These are phyloP conservation scores for Nakataea oryzae DNA, from an alignment of 2,329 filamentous ascomycete species.

Conservation along the genomic window DNA sequence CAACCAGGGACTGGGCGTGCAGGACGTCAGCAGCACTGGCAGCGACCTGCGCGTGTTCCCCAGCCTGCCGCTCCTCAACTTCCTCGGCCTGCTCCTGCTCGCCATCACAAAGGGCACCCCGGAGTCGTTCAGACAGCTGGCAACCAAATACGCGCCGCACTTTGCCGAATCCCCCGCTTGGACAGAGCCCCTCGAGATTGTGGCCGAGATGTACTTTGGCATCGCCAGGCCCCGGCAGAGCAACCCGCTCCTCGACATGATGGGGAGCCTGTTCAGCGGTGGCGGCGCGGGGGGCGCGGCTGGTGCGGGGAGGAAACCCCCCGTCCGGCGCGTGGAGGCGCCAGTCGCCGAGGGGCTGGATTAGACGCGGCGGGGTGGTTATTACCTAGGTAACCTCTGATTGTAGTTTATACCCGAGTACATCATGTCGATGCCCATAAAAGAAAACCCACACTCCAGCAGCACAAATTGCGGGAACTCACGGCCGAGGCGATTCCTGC, in stretches of 20 bases:
- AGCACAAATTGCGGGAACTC: neutral
- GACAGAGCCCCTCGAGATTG: conserved; percentile 72
- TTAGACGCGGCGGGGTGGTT: conserved; percentile 18
- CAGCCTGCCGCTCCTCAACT: conserved; percentile 88
- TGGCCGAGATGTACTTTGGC: conserved; percentile 95
- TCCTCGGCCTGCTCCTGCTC: conserved; percentile 74
- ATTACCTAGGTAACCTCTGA: neutral
- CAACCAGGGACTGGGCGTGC: conserved; percentile 52
- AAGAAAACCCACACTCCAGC: neutral
- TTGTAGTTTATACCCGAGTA: conserved; percentile 5
- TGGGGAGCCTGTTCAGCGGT: conserved; percentile 87
- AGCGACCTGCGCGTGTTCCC: conserved; percentile 78
- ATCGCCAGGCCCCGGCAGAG: conserved; percentile 81
- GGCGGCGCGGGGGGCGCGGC: conserved; percentile 47
- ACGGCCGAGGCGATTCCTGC: neutral
- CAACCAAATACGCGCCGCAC: conserved; percentile 68
- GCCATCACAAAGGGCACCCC: conserved; percentile 67
- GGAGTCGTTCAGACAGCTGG: conserved; percentile 76
- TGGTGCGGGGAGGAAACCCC: conserved; percentile 28
- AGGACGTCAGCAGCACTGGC: conserved; percentile 67
- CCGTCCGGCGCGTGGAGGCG: conserved; percentile 31
- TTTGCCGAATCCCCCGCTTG: conserved; percentile 69
- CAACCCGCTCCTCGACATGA: conserved; percentile 95
- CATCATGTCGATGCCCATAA: conserved; percentile 3
- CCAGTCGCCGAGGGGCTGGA: conserved; percentile 51